Evolutionary conservation across 75 land plant genomes (phyloP), one percentile per base, ranked within the genome.

Genomic region (Chamaecyparis obtusa): DNA sequence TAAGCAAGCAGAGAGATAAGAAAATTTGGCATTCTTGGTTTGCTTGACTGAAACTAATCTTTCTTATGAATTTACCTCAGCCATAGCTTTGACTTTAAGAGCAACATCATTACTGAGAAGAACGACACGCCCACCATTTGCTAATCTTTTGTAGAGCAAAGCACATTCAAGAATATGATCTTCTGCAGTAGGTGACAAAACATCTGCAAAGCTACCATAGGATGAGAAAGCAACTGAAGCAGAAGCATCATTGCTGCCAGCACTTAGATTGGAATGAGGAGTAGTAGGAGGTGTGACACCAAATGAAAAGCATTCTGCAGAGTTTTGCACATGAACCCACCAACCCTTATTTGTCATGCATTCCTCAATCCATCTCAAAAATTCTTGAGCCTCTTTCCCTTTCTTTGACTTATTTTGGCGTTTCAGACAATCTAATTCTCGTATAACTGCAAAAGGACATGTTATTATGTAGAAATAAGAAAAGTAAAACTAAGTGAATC

Each of bases 311-410:
- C 84, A 90, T 82, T 95, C 96, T 37, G 80, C 44, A 30, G 92
- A 94, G 75, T 91, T 94, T 87, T 98, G 99, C 14, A 98, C 95
- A 57, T 98, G 97, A 78, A 98, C 94, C 99, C 99, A 98, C 91
- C 90, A 94, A 15, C 91, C 91, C 81, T 86, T 86, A 80, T 92
- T 93, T 74, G 87, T 86, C 97, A 98, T 94, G 87, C 99, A 98
- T 0, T 93, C 92, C 87, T 98, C 98, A 30, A 98, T 93, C 99
- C 99, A 98, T 83, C 92, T 90, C 80, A 96, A 83, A 27, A 85
- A 89, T 56, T 87, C 83, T 78, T 92, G 87, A 17, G 86, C 93
- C 81, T 86, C 85, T 48, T 89, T 85, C 54, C 72, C 79, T 82
- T 87, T 90, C 44, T 86, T 84, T 51, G 93, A 93, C 37, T 86